These are phyloP conservation scores for Paramecium caudatum DNA, from an alignment of 73 alveolate species.

Conservation along the genomic window DNA sequence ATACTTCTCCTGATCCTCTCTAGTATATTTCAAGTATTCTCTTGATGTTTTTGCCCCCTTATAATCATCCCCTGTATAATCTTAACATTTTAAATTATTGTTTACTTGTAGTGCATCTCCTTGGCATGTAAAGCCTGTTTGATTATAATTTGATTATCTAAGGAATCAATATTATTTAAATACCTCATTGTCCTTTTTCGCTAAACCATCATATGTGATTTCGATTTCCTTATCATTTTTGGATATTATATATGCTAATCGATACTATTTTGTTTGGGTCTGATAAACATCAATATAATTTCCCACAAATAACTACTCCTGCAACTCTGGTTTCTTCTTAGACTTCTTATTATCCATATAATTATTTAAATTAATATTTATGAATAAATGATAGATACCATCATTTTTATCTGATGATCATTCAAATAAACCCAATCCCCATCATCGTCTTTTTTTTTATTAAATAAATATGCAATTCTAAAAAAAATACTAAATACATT, in stretches of 20 bases:
- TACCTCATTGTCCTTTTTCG: slow-evolving; percentile 56
- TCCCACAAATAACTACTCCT: slow-evolving; percentile 49
- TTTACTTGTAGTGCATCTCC: slow-evolving; percentile 16
- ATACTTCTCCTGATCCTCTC: slow-evolving; percentile 23
- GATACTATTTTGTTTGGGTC: neutral
- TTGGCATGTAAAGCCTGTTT: slow-evolving; percentile 32
- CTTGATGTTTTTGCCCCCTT: slow-evolving; percentile 30
- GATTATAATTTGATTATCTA: slow-evolving; percentile 38
- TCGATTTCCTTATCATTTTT: slow-evolving; percentile 56
- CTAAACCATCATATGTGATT: slow-evolving; percentile 60
- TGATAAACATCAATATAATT: slow-evolving; percentile 69
- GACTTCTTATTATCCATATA: slow-evolving; percentile 37
- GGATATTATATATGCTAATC: slow-evolving; percentile 36
- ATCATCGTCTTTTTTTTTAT: too few relatives aligned
- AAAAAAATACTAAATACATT: too few relatives aligned
- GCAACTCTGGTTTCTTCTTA: slow-evolving; percentile 66
- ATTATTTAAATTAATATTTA: slow-evolving; percentile 56
- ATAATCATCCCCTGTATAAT: slow-evolving; percentile 53
- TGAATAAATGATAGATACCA: slow-evolving; percentile 24
- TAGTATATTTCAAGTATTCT: slow-evolving; percentile 36
- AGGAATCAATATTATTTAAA: neutral
- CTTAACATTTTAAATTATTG: neutral
- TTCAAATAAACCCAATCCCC: too few relatives aligned
- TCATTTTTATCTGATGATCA: slow-evolving; percentile 29
- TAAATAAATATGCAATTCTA: too few relatives aligned